phyloP scores from a whole-genome alignment of 805 yeast species.

The Hagleromyces aurorensis region DNA sequence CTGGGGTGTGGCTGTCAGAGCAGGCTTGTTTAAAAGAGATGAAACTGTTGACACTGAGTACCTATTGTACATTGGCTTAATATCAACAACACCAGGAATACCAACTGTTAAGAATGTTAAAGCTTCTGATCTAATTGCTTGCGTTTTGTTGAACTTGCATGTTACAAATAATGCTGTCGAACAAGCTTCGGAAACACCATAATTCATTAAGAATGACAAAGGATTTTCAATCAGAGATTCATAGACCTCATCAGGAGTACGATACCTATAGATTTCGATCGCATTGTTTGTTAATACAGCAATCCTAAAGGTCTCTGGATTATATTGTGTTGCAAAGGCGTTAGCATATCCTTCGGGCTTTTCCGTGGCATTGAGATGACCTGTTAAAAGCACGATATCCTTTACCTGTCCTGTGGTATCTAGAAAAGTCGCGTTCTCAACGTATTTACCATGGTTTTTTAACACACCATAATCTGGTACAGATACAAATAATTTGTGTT shows the following conservation, averaged over 20 bases:
- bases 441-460: slow-evolving; percentile 59
- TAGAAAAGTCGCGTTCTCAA: slow-evolving; percentile 75
- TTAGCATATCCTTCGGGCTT: slow-evolving; percentile 81
- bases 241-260: slow-evolving; percentile 74
- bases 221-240: slow-evolving; percentile 64
- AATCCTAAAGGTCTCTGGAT: slow-evolving; percentile 54
- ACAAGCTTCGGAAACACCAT: slow-evolving; percentile 86
- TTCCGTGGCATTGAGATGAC: slow-evolving; percentile 61
- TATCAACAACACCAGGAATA: slow-evolving; percentile 36
- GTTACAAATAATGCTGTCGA: slow-evolving; percentile 80
- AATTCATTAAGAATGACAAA: slow-evolving; percentile 61
- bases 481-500: slow-evolving; percentile 57
- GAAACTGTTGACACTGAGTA: slow-evolving; percentile 25
- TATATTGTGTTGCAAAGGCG: slow-evolving; percentile 79
- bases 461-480: slow-evolving; percentile 81
- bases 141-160: slow-evolving; percentile 62
- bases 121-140: slow-evolving; percentile 36
- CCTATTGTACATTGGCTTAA: slow-evolving; percentile 35
- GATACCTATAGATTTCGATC: slow-evolving; percentile 63
- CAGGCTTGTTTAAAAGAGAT: slow-evolving; percentile 21
- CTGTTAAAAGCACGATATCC: slow-evolving; percentile 63
- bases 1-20: slow-evolving; percentile 18
- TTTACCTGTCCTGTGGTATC: slow-evolving; percentile 56
- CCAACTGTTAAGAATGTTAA: slow-evolving; percentile 38
- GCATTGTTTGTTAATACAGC: slow-evolving; percentile 80